Base-by-base conservation (phyloP, 2,329 filamentous ascomycete species). In the Calonectria ilicicola region DNA sequence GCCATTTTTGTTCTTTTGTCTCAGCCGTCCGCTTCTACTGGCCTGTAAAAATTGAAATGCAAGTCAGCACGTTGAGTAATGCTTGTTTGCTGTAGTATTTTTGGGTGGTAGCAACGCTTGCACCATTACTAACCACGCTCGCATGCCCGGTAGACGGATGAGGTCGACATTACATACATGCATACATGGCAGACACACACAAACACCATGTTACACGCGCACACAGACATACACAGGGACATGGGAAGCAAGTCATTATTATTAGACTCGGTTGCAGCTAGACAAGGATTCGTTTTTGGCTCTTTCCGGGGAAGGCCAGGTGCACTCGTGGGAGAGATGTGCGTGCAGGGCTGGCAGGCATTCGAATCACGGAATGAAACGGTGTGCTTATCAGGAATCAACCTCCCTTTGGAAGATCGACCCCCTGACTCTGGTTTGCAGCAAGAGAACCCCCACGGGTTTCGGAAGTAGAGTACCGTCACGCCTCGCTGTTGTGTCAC, bases 41-140 rank as follows among this genome's bases (percentile, higher is more conserved):
- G 35, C 46, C 32, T 21, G 26, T 58, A 35, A 67, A 27, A 56
- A 46, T 56, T 26, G 40, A 19, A 46, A 60, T 60, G 65, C 65
- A 67, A 67, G 65, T 67, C 65, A 67, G 65, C 65, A 47, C 65
- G 65, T 35, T 67, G 49, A 44, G 49, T 47, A 67, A 40, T 40
- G 42, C 40, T 29, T 68, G 23, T 21, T 53, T 38, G 44, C 46
- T 21, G 21, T 60, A 21, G 53, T 60, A 60, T 60, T 60, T 23
- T 60, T 40, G 53, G 58, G 58, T 63, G 58, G 58, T 32, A 46
- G 26, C 27, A 63, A 23, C 23, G 26, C 40, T 42, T 46, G 38
- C 12, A 23, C 38, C 26, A 35, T 9, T 46, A 32, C 32, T 2
- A 40, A 35, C 53, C 53, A 60, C 32, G 12, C 4, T 40, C 14